Conservation (phyloP, 805 yeast genomes). For the Phaffomyces opuntiae region DNA sequence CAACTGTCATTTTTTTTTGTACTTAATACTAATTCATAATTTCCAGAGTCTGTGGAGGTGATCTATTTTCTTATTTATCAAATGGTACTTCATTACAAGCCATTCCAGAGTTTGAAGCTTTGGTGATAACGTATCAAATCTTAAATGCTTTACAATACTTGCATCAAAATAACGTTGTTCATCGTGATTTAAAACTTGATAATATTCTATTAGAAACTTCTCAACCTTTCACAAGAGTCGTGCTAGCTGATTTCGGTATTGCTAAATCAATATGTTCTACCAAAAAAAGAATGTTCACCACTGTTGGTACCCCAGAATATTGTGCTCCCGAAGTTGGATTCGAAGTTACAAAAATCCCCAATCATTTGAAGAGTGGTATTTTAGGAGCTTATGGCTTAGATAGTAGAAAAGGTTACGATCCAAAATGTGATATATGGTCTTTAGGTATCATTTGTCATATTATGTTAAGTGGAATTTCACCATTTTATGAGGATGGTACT, state of each 20-base stretch:
- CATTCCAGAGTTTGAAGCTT: constrained; percentile 46
- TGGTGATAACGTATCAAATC: constrained; percentile 49
- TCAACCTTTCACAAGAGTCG: constrained; percentile 42
- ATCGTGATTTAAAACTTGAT: constrained; percentile 50
- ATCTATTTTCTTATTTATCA: constrained; percentile 47
- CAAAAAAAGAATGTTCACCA: constrained; percentile 37
- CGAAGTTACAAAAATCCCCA: constrained; percentile 25
- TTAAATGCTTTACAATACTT: constrained; percentile 49
- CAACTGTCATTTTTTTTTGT: neutral
- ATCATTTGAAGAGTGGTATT: constrained; percentile 21
- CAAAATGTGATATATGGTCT: constrained; percentile 65
- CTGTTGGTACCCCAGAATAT: constrained; percentile 63
- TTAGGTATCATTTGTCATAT: constrained; percentile 55
- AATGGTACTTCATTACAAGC: constrained; percentile 33
- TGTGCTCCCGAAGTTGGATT: constrained; percentile 67
- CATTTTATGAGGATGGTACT: constrained; percentile 46
- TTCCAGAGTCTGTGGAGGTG: constrained; percentile 44
- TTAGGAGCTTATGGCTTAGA: constrained; percentile 10
- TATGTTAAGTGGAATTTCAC: constrained; percentile 56
- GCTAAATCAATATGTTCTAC: constrained; percentile 29
- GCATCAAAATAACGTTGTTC: constrained; percentile 49
- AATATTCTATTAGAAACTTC: constrained; percentile 53
- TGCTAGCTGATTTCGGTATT: constrained; percentile 66
- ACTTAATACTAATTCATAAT: neutral
- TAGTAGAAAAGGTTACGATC: constrained; percentile 36